These are phyloP conservation scores for Penicillium sp. DNA, from an alignment of 2,329 filamentous ascomycete species.

Conservation along the genomic window DNA sequence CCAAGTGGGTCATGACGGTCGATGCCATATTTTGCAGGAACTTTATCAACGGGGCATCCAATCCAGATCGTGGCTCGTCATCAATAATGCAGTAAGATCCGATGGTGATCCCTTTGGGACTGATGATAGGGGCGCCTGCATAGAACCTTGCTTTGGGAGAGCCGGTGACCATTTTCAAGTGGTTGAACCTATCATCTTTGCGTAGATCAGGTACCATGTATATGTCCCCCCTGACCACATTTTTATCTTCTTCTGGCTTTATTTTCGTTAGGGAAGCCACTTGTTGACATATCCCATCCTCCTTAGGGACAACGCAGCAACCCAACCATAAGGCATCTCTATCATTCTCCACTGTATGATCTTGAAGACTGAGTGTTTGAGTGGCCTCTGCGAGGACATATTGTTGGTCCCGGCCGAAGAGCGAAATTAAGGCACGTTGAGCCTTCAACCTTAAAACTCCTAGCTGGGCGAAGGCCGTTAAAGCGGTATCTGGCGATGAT, in stretches of 20 bases:
- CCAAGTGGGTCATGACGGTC: slow-evolving; percentile 60
- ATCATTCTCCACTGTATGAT: background rate
- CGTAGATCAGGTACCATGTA: slow-evolving; percentile 34
- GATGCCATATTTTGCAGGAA: slow-evolving; percentile 58
- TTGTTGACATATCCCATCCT: slow-evolving; percentile 25
- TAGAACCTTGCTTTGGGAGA: slow-evolving; percentile 46
- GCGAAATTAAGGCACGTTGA: slow-evolving; percentile 48
- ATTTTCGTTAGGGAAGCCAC: slow-evolving; percentile 10
- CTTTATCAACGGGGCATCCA: slow-evolving; percentile 41
- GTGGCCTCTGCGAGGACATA: slow-evolving; percentile 55
- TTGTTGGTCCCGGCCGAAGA: slow-evolving; percentile 51
- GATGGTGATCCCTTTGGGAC: slow-evolving; percentile 54
- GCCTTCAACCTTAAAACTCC: slow-evolving; percentile 46
- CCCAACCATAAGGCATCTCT: slow-evolving; percentile 31
- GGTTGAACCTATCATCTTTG: slow-evolving; percentile 32
- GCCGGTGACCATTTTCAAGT: slow-evolving; percentile 26
- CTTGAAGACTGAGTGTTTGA: slow-evolving; percentile 7
- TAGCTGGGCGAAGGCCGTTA: slow-evolving; percentile 54
- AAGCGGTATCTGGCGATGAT: slow-evolving; percentile 13
- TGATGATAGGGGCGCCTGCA: slow-evolving; percentile 59
- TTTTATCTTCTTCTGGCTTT: background rate
- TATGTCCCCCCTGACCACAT: background rate
- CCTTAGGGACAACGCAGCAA: slow-evolving; percentile 26
- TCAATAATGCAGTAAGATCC: slow-evolving; percentile 60
- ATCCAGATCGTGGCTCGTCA: slow-evolving; percentile 45